Evolutionary conservation across 148 eudicot species (phyloP).

Genomic region (Silene latifolia): DNA sequence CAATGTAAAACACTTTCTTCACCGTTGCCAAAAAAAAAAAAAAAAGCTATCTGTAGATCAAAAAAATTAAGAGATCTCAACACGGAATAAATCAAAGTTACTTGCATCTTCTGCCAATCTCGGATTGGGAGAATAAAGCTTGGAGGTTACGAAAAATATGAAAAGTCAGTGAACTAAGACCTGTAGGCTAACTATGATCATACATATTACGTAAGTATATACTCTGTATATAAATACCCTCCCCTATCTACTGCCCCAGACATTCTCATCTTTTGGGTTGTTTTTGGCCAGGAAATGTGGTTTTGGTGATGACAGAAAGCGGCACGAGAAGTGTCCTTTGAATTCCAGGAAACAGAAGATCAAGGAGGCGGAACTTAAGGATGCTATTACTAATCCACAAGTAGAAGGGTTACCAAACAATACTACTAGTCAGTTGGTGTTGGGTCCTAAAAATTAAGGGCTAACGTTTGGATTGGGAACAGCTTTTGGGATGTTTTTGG

Average conservation of each 20-base stretch:
- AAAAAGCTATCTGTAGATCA: too few relatives aligned
- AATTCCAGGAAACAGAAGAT: not conserved
- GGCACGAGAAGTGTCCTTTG: not conserved
- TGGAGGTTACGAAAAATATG: too few relatives aligned
- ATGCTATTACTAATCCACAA: not conserved
- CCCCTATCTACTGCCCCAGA: not conserved
- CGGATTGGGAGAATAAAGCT: not conserved
- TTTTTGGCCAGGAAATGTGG: conserved; percentile 25
- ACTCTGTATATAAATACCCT: not conserved
- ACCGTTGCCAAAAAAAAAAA: too few relatives aligned
- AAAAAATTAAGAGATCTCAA: not conserved
- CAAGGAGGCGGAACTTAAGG: not conserved
- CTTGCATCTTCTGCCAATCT: not conserved
- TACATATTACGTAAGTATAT: too few relatives aligned
- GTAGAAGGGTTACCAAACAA: too few relatives aligned
- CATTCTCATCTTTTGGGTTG: conserved; percentile 16
- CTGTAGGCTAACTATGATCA: not conserved
- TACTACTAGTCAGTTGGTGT: too few relatives aligned
- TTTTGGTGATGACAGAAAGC: not conserved
- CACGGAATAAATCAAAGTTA: not conserved
- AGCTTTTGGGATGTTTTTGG: conserved; percentile 24
- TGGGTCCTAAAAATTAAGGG: not conserved
- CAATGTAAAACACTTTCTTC: too few relatives aligned
- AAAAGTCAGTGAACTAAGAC: not conserved
- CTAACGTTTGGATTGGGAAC: conserved; percentile 21